These are phyloP conservation scores for Sclerotinia subarctica DNA, from an alignment of 2,329 filamentous ascomycete genomes.

Conservation along the genomic window DNA sequence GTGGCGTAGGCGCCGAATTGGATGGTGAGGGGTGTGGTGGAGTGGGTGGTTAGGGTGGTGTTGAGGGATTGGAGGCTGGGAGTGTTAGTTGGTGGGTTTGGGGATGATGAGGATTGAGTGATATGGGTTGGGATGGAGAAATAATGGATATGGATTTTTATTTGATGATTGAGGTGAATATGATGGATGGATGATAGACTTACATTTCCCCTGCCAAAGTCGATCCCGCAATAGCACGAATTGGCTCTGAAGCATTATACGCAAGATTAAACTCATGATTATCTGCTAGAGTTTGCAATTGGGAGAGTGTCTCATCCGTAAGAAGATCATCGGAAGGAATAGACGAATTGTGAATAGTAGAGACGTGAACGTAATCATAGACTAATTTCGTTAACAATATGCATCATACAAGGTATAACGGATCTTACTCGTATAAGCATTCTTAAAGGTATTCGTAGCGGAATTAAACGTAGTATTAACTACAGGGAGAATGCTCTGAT, in stretches of 20 bases:
- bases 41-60: slow-evolving; percentile 48
- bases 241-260: slow-evolving; percentile 71
- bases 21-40: slow-evolving; percentile 46
- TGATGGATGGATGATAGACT: slow-evolving; percentile 4
- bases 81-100: background rate
- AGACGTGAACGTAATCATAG: slow-evolving; percentile 59
- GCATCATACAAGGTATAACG: background rate
- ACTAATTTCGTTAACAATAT: slow-evolving; percentile 40
- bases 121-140: background rate
- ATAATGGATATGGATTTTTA: slow-evolving; percentile 3
- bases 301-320: slow-evolving; percentile 54
- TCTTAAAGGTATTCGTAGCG: slow-evolving; percentile 52
- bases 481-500: slow-evolving; percentile 52
- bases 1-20: slow-evolving; percentile 61
- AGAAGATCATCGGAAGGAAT: slow-evolving; percentile 60
- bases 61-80: slow-evolving; percentile 48
- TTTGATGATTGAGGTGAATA: background rate
- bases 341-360: slow-evolving; percentile 56
- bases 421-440: slow-evolving; percentile 57
- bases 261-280: slow-evolving; percentile 78
- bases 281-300: slow-evolving; percentile 72
- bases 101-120: background rate
- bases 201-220: slow-evolving; percentile 55
- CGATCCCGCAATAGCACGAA: slow-evolving; percentile 56
- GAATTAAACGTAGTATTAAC: slow-evolving; percentile 51